Base-by-base conservation (phyloP, 371 early-diverging fungal species). In the Cokeromyces recurvatus region DNA sequence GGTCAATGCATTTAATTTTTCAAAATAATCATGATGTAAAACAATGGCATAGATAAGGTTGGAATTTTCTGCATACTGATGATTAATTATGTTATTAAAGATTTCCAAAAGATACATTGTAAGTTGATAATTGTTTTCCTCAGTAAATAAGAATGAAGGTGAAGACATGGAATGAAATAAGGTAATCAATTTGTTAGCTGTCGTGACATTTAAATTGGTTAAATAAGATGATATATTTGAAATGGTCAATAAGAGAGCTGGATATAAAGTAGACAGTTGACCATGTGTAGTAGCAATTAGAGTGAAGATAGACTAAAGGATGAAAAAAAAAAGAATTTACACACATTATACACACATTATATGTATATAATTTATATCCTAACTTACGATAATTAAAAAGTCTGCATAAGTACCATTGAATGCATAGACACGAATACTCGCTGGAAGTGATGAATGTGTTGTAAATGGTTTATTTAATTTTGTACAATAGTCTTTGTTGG, bases 341-440 rank as follows among this genome's bases (percentile, higher is more conserved):
- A n/a, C n/a, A n/a, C n/a, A n/a, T n/a, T n/a, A n/a, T n/a, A n/a
- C n/a, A n/a, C n/a, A n/a, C n/a, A n/a, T n/a, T n/a, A n/a, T n/a
- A n/a, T n/a, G n/a, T n/a, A n/a, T n/a, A n/a, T n/a, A n/a, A n/a
- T n/a, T n/a, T n/a, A n/a, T n/a, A n/a, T n/a, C n/a, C n/a, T n/a
- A n/a, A n/a, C n/a, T n/a, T n/a, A n/a, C n/a, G 15, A 84, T 74
- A 34, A 91, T 78, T 46, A 92, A 71, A 65, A 84, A 90, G 55
- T 94, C 93, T 1, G 82, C 92, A 63, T 89, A 91, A 17, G 77
- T 83, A 3, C 92, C 90, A 39, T 78, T 66, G 49, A 89, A 89
- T 32, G 78, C 74, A 11, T 86, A 86, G 32, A 93, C 74, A 23
- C 84, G 78, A 52, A 85, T 79, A 37, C 53, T 67, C 11, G 76